Base-by-base conservation (phyloP, 2,329 filamentous ascomycete genomes). In the Colletotrichum sp. region DNA sequence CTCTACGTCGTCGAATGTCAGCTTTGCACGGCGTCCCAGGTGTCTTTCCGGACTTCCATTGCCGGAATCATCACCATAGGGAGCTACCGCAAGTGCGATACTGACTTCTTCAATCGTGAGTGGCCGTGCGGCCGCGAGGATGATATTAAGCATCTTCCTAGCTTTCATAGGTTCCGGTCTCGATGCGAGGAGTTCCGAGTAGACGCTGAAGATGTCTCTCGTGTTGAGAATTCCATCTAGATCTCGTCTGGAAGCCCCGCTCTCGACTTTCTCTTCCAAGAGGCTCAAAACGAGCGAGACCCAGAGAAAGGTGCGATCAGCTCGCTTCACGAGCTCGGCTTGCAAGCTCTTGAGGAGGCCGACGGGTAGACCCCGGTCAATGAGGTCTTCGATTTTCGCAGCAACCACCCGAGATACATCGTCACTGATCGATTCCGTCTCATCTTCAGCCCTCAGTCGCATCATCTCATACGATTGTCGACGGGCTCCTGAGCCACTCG, bases 241-340 rank as follows among this genome's bases (percentile, higher is more conserved):
- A 62, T 77, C 78, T 12, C 71, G 68, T 6, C 67, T 62, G 2
- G 77, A 78, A 6, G 77, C 78, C 1, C 78, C 78, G 7, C 68
- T 69, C 21, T 73, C 71, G 6, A 60, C 60, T 28, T 65, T 77
- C 13, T 75, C 52, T 10, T 78, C 62, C 21, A 81, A 36, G 1
- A 80, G 69, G 7, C 76, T 30, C 21, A 79, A 71, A 13, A 80
- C 75, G 6, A 79, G 72, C 6, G 79, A 77, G 3, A 77, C 75
- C 79, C 79, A 80, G 18, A 80, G 70, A 34, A 81, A 79, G 8
- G 77, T 80, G 28, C 79, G 57, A 44, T 79, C 80, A 4, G 78
- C 79, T 9, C 75, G 62, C 21, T 39, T 34, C 10, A 77, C 63
- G 7, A 79, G 75, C 26, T 74, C 62, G n/a, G 39, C 26, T 28